Percentiles rank a stretch among this genome's conserved stretches.
These are phyloP conservation scores for Rhodotorula sp. DNA, from an alignment of 1,284 basidiomycete genomes.

Conservation along the genomic window DNA sequence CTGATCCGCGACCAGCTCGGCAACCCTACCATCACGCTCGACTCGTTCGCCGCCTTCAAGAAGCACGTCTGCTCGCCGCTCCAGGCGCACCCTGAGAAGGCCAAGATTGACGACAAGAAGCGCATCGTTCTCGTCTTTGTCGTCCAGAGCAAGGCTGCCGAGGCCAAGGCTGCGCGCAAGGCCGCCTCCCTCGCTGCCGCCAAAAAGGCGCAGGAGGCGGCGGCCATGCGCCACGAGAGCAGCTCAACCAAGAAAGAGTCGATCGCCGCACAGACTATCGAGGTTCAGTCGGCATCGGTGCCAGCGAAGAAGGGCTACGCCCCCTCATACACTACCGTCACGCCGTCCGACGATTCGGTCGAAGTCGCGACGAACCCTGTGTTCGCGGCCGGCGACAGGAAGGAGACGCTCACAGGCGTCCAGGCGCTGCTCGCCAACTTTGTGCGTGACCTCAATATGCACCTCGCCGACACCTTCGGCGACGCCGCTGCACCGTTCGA, in stretches of 20 bases:
- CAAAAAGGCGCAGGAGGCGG: background rate
- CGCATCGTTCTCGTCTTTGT: conserved; percentile 34
- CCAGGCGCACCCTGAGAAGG: background rate
- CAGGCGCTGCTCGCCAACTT: conserved; percentile 62
- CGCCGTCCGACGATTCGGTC: conserved; percentile 4
- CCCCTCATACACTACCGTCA: conserved; percentile 61
- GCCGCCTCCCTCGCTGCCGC: background rate
- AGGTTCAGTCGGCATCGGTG: conserved; percentile 44
- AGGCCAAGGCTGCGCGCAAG: background rate
- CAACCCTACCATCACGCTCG: conserved; percentile 16
- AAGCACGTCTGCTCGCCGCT: conserved; percentile 23
- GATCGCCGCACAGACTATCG: too few relatives aligned
- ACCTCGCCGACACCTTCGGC: conserved; percentile 58
- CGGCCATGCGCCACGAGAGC: background rate
- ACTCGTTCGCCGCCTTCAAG: conserved; percentile 21
- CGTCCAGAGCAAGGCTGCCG: conserved; percentile 10
- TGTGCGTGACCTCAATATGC: conserved; percentile 60
- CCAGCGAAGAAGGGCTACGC: conserved; percentile 66
- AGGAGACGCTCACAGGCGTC: conserved; percentile 46
- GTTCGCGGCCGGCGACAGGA: conserved; percentile 46
- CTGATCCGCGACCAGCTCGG: conserved; percentile 24
- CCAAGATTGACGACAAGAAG: conserved; percentile 36
- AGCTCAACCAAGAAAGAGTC: background rate
- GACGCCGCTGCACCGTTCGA: conserved; percentile 43
- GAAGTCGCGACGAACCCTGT: background rate